Evolutionary conservation across 2,329 filamentous ascomycete genomes (phyloP), one percentile per base, ranked within the genome.

Genomic region (Gnomoniopsis sp.): DNA sequence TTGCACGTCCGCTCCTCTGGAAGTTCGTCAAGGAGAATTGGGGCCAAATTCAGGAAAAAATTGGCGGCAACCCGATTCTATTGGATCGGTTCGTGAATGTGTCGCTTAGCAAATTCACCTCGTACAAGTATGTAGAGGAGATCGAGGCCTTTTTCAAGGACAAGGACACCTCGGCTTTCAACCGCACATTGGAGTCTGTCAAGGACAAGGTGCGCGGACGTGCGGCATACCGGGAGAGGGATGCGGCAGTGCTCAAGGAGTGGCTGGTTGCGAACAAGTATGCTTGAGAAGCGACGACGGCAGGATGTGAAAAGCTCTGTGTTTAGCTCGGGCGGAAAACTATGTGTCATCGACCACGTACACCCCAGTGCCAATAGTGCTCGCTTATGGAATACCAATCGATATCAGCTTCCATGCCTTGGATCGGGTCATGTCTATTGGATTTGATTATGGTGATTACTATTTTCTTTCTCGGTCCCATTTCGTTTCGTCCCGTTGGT

Each of bases 81-180:
- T 79, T 97, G 17, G 93, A 99, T 75, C 87, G 93, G 50, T 96
- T 96, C 75, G 77, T 99, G 66, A 87, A 90, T 66, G 79, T 89
- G 65, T 87, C 87, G 48, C 77, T 99, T 65, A 85, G 85, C 68
- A 89, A 90, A 70, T 98, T 96, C 71, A 85, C 90, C 3, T 87
- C 91, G 66, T 75, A 79, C 15, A 81, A 83, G 63, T 81, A 85
- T 17, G 83, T 91, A 62, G 80, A 86, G 64, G 91, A 97, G 55
- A 95, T 99, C 67, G 81, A 87, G 52, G 72, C 76, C 2, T 99
- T 99, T 80, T 99, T 98, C 79, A 81, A 84, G 66, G 83, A 84
- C 67, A 96, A 93, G 79, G 90, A 98, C 69, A 93, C 89, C 19
- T 86, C 86, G 67, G 89, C 87, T 51, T 98, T 93, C 73, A 90